Conservation (phyloP, 1,284 basidiomycete species). For the Ceratobasidium sp. region DNA sequence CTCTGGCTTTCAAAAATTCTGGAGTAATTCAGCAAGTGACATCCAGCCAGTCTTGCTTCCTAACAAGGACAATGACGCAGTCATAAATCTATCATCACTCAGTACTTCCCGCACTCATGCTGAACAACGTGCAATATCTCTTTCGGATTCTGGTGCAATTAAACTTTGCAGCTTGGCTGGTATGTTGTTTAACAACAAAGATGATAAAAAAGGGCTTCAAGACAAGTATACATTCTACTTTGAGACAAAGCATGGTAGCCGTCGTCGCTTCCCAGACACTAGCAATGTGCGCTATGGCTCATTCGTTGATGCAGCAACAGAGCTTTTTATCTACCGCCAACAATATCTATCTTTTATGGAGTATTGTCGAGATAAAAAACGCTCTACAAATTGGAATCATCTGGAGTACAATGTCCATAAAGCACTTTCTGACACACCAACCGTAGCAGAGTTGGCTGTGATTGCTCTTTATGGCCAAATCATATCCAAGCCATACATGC, state of each 20-base stretch:
- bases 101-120: background rate
- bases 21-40: slow-evolving; percentile 4
- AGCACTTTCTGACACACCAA: slow-evolving; percentile 51
- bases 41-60: slow-evolving; percentile 48
- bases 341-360: slow-evolving; percentile 18
- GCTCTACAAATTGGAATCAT: slow-evolving; percentile 46
- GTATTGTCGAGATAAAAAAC: slow-evolving; percentile 47
- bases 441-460: slow-evolving; percentile 54
- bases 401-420: slow-evolving; percentile 53
- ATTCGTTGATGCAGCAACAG: slow-evolving; percentile 29
- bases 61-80: slow-evolving; percentile 51
- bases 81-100: background rate
- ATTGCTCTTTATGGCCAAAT: slow-evolving; percentile 53
- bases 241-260: slow-evolving; percentile 17
- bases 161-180: slow-evolving; percentile 52
- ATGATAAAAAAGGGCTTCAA: slow-evolving; percentile 55
- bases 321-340: background rate
- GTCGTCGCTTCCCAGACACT: slow-evolving; percentile 25
- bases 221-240: slow-evolving; percentile 48
- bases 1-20: slow-evolving; percentile 42
- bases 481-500: slow-evolving; percentile 53
- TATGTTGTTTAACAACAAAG: slow-evolving; percentile 52
- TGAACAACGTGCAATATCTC: slow-evolving; percentile 14
- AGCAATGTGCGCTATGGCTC: slow-evolving; percentile 36
- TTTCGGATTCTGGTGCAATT: slow-evolving; percentile 49